phyloP scores from a whole-genome alignment of 106 monocot genomes.

The Dendrobium catenatum region DNA sequence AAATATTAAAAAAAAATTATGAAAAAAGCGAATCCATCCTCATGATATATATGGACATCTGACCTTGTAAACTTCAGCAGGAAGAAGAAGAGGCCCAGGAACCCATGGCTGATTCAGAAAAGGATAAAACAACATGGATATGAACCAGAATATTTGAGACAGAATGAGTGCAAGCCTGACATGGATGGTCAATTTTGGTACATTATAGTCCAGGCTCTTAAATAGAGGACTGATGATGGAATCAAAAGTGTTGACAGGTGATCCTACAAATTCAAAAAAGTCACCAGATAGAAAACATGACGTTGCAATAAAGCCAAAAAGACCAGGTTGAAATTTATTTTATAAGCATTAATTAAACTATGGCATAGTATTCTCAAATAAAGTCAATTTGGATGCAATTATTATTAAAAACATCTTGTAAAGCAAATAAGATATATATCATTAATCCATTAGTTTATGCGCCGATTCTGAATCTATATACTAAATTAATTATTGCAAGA shows the following conservation, averaged over 20 bases:
- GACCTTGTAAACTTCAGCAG: slow-evolving; percentile 95
- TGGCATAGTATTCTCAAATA: neutral
- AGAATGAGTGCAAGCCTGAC: slow-evolving; percentile 44
- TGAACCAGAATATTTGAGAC: slow-evolving; percentile 34
- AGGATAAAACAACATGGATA: slow-evolving; percentile 67
- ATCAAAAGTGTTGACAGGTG: slow-evolving; percentile 70
- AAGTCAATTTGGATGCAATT: neutral
- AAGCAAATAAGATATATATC: neutral
- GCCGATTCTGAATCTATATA: neutral
- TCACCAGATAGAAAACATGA: neutral
- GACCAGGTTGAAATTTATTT: neutral
- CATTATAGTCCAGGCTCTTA: slow-evolving; percentile 48
- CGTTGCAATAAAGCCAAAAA: neutral
- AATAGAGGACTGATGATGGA: slow-evolving; percentile 63
- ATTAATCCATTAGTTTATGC: too few relatives aligned
- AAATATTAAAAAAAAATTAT: too few relatives aligned
- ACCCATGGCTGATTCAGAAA: slow-evolving; percentile 64
- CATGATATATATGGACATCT: slow-evolving; percentile 4
- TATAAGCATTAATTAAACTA: neutral
- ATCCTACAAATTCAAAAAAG: slow-evolving; percentile 23
- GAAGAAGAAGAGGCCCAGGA: slow-evolving; percentile 84
- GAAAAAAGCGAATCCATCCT: too few relatives aligned
- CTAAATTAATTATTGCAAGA: too few relatives aligned
- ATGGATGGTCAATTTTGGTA: slow-evolving; percentile 48
- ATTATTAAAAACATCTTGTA: neutral